Base-by-base conservation (phyloP, 768 basidiomycete species). In the Tricholoma sp. region DNA sequence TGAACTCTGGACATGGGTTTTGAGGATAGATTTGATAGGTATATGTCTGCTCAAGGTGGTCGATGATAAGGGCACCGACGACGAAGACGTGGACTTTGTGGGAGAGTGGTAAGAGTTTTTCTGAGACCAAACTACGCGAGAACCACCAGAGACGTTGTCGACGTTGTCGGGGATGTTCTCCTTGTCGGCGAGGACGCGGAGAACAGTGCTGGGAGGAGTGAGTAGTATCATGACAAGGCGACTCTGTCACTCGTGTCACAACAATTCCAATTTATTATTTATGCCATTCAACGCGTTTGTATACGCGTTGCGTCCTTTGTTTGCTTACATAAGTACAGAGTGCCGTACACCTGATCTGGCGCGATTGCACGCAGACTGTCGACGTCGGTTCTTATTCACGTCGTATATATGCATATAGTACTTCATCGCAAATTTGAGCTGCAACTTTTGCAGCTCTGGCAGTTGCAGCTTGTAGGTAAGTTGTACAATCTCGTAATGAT, bases 1-100 rank as follows among this genome's bases (percentile, higher is more conserved):
- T 18, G 68, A 57, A 8, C 63, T 58, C 24, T 74, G 64, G 50
- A 61, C 61, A n/a, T 68, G 63, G 61, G 77, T 82, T 70, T 91
- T 92, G 34, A 92, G 77, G 56, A 91, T 91, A 6, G 90, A 88
- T 59, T 80, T 87, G 18, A 70, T 54, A 0, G 88, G 88, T 12
- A 62, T 73, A 13, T 72, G 67, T 50, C 72, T 75, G 1, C 74
- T 74, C 4, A 74, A 67, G 54, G 72, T 76, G 13, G 61, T 56
- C 63, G 63, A 51, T 66, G 71, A 7, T 68, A 15, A 33, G 0
- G 72, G 47, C 69, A 71, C 44, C 67, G 58, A 34, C 70, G 66
- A 9, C 67, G 66, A 53, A 66, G 68, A 36, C 53, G 24, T 24
- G 64, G 61, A 10, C 71, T 65, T 36, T 20, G 60, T 54, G 13